Evolutionary conservation across 225 moss, liverwort and hornwort genomes (phyloP).

Genomic region (Sphagnum tenellum): DNA sequence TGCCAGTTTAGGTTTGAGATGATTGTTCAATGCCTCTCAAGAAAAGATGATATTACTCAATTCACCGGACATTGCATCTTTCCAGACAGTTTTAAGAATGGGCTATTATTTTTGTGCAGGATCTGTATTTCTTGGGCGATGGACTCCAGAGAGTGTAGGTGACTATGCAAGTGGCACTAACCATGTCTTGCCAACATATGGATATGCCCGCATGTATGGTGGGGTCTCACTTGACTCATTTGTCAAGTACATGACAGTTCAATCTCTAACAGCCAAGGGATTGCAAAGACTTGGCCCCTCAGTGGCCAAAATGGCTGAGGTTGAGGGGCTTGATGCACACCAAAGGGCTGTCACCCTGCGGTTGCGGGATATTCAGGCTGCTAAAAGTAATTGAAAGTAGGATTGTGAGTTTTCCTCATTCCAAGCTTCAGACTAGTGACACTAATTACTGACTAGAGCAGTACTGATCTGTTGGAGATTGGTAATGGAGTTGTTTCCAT

Average conservation of each 20-base stretch:
- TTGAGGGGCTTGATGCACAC: slow-evolving; percentile 93
- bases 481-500: too few species aligned
- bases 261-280: slow-evolving; percentile 71
- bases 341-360: slow-evolving; percentile 85
- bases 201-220: slow-evolving; percentile 96
- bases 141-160: slow-evolving; percentile 98
- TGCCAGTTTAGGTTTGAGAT: too few species aligned
- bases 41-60: too few species aligned
- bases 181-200: slow-evolving; percentile 94
- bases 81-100: too few species aligned
- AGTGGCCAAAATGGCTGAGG: slow-evolving; percentile 84
- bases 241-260: slow-evolving; percentile 96
- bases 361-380: slow-evolving; percentile 37
- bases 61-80: too few species aligned
- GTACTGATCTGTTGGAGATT: too few species aligned
- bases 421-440: too few species aligned
- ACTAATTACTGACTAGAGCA: too few species aligned
- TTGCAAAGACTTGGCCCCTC: slow-evolving; percentile 65
- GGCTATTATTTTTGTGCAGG: slow-evolving; percentile 29
- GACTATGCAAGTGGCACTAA: slow-evolving; percentile 99
- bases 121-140: slow-evolving; percentile 88
- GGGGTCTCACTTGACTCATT: slow-evolving; percentile 95
- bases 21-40: too few species aligned
- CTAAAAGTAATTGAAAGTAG: too few species aligned
- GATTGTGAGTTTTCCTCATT: too few species aligned